Percentiles rank a stretch among this genome's conserved stretches.
Conservation (phyloP, 257 asterid genomes). For the Ophiorrhiza pumila region DNA sequence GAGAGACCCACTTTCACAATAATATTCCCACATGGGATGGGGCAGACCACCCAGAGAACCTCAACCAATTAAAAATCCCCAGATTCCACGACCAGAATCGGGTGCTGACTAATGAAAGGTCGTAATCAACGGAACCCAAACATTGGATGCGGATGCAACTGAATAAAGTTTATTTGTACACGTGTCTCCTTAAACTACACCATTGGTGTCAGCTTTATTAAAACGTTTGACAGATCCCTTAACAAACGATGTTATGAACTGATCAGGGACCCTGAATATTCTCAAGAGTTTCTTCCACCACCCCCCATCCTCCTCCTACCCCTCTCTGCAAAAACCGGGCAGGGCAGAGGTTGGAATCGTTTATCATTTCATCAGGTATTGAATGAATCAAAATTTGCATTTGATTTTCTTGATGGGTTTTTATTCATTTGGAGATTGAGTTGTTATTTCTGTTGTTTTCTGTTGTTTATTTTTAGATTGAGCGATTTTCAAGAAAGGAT, state of each 20-base stretch:
- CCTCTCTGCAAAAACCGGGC: constrained; percentile 3
- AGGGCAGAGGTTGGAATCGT: neutral
- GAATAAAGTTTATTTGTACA: neutral
- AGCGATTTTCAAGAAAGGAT: neutral
- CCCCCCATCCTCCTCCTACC: neutral
- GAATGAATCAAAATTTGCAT: neutral
- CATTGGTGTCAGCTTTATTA: neutral
- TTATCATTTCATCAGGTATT: constrained; percentile 5
- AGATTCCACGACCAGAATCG: constrained; percentile 7
- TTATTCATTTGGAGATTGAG: neutral
- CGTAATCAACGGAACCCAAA: constrained; percentile 21
- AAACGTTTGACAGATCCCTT: neutral
- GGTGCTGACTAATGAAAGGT: neutral
- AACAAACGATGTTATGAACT: too few relatives aligned
- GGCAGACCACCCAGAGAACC: neutral
- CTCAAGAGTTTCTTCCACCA: neutral
- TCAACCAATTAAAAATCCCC: constrained; percentile 1
- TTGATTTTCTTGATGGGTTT: neutral
- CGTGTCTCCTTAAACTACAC: neutral
- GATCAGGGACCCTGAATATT: neutral
- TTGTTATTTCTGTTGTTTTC: neutral
- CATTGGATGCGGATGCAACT: constrained; percentile 1
- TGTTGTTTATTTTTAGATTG: neutral
- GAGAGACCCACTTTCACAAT: constrained; percentile 1
- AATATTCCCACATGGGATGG: neutral